Percentiles rank a stretch among this genome's conserved stretches.
Evolutionary conservation across 495 filamentous ascomycete species (phyloP).

Genomic region (Cercophora newfieldiana): DNA sequence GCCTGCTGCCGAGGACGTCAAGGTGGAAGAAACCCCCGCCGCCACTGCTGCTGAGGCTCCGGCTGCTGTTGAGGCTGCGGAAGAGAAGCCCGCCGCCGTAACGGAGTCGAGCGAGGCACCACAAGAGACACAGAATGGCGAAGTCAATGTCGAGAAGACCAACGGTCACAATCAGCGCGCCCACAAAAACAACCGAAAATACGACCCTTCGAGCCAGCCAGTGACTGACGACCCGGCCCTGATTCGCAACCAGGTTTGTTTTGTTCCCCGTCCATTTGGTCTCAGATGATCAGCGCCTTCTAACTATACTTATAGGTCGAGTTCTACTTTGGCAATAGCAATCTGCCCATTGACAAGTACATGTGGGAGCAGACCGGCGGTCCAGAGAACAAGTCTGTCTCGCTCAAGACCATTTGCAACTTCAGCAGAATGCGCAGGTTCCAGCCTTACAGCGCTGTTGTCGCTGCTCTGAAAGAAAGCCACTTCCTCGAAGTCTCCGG

Average conservation of each 20-base stretch:
- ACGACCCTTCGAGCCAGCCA: constrained; percentile 60
- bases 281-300: constrained; percentile 19
- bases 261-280: neutral
- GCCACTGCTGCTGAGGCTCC: constrained; percentile 20
- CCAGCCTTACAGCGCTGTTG: constrained; percentile 75
- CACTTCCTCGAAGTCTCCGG: constrained; percentile 62
- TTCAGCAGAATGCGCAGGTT: constrained; percentile 97
- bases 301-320: constrained; percentile 65
- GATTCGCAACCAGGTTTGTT: constrained; percentile 47
- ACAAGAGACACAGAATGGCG: constrained; percentile 15
- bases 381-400: constrained; percentile 72
- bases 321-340: constrained; percentile 95
- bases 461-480: constrained; percentile 77
- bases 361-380: constrained; percentile 76
- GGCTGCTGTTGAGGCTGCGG: constrained; percentile 9
- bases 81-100: constrained; percentile 13
- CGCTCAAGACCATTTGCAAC: constrained; percentile 69
- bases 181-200: constrained; percentile 55
- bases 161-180: constrained; percentile 21
- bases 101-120: constrained; percentile 10
- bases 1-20: constrained; percentile 13
- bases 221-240: constrained; percentile 70
- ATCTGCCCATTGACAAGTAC: constrained; percentile 84
- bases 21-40: constrained; percentile 11
- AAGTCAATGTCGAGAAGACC: constrained; percentile 28